These are phyloP conservation scores for Paraphoma sp. DNA, from an alignment of 2,329 filamentous ascomycete genomes.

Conservation along the genomic window DNA sequence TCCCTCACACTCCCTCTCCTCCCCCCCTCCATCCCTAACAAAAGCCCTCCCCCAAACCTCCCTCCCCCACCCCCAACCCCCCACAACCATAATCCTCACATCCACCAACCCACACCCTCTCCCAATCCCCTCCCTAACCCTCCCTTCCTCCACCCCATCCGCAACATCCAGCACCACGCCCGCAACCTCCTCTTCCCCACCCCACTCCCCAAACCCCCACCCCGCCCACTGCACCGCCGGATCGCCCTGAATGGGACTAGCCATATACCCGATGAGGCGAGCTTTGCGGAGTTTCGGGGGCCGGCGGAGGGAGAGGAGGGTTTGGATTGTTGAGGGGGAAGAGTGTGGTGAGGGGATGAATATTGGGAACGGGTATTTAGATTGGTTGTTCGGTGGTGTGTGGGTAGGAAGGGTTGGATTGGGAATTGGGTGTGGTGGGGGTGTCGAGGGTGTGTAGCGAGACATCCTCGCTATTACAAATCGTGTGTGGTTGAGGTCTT, in stretches of 20 bases:
- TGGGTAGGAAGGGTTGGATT: not conserved
- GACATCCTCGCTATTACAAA: too few relatives aligned
- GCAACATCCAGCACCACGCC: not conserved
- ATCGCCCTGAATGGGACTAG: not conserved
- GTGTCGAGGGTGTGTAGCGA: too few relatives aligned
- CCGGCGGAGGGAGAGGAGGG: not conserved
- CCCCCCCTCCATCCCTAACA: too few relatives aligned
- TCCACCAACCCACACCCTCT: not conserved
- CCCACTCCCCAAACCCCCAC: not conserved
- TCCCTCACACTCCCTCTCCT: too few relatives aligned
- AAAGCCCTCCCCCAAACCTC: too few relatives aligned
- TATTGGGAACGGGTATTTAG: not conserved
- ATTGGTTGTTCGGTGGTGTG: not conserved
- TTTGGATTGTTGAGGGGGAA: not conserved
- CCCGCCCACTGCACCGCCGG: not conserved
- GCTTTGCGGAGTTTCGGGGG: not conserved
- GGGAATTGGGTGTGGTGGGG: not conserved
- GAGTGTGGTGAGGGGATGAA: not conserved
- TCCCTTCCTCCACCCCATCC: not conserved
- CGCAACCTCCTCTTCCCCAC: not conserved
- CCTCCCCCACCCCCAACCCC: not conserved
- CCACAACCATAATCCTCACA: not conserved
- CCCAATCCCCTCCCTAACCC: not conserved
- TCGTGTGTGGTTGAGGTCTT: too few relatives aligned
- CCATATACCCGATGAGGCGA: not conserved